Conservation (phyloP, 2,329 filamentous ascomycete species). For the Neopestalotiopsis sp. region DNA sequence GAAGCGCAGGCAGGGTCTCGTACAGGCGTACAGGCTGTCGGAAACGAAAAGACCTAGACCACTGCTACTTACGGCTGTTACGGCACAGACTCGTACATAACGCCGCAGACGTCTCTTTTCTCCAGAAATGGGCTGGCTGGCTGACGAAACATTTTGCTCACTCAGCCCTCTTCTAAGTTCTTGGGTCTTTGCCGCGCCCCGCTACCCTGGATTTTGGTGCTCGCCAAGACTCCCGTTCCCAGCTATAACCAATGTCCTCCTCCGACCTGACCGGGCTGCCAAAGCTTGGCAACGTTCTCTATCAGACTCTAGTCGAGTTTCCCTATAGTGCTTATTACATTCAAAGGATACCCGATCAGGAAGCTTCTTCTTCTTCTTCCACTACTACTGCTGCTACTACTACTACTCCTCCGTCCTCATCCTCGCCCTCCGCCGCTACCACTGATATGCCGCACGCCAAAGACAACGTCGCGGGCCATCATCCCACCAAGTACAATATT, state of each 20-base stretch:
- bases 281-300: conserved; percentile 24
- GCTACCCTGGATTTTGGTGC: neutral
- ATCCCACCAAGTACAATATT: conserved; percentile 37
- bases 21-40: neutral
- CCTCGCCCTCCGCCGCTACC: neutral
- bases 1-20: neutral
- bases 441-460: conserved; percentile 1
- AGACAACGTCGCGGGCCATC: conserved; percentile 8
- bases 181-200: neutral
- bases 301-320: conserved; percentile 37
- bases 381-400: neutral
- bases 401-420: neutral
- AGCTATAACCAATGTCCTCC: conserved; percentile 14
- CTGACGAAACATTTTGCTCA: neutral
- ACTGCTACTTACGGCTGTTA: conserved; percentile 3
- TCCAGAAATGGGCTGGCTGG: neutral
- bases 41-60: neutral
- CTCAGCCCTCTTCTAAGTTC: neutral
- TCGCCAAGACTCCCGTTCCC: neutral
- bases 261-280: conserved; percentile 14
- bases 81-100: conserved; percentile 13
- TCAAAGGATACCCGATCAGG: conserved; percentile 27
- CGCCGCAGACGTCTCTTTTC: neutral
- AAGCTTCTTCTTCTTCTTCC: neutral
- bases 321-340: conserved; percentile 37